These are phyloP conservation scores for Bipolaris gigantea DNA, from an alignment of 2,329 filamentous ascomycete species.

Conservation along the genomic window DNA sequence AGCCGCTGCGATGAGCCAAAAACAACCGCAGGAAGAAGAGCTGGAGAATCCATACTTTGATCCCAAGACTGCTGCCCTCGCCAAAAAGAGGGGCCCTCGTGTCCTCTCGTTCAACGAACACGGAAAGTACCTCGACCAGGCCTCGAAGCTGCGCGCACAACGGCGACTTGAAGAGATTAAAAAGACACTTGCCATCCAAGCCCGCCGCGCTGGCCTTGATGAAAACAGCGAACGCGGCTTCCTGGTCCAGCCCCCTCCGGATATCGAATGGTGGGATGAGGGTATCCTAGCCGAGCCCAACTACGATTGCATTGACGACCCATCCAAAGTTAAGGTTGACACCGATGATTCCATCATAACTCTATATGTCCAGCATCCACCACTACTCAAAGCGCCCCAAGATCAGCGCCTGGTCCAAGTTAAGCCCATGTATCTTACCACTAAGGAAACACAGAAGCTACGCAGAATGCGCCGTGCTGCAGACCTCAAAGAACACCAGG, in stretches of 20 bases:
- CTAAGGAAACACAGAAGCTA: constrained; percentile 87
- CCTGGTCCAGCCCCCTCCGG: constrained; percentile 78
- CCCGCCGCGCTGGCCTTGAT: constrained; percentile 88
- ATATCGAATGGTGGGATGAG: constrained; percentile 98
- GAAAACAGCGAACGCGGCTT: constrained; percentile 93
- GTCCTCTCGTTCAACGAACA: constrained; percentile 90
- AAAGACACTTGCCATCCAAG: constrained; percentile 83
- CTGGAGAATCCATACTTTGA: constrained; percentile 83
- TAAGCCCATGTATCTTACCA: constrained; percentile 90
- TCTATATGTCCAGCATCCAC: constrained; percentile 87
- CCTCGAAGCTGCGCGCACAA: constrained; percentile 83
- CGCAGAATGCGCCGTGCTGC: constrained; percentile 88
- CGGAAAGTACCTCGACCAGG: constrained; percentile 96
- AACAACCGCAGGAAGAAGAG: constrained; percentile 56
- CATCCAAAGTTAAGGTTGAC: constrained; percentile 70
- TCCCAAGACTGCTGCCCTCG: constrained; percentile 59
- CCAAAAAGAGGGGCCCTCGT: constrained; percentile 62
- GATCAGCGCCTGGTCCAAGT: constrained; percentile 76
- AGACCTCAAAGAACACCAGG: constrained; percentile 92
- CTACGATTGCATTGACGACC: constrained; percentile 71
- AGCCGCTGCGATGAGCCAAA: constrained; percentile 36
- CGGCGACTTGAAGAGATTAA: constrained; percentile 92
- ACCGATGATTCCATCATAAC: constrained; percentile 86
- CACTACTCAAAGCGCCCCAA: constrained; percentile 86
- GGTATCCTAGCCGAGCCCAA: constrained; percentile 73